Evolutionary conservation across 1,139 yeast genomes (phyloP).

Genomic region (Pichia sp.): DNA sequence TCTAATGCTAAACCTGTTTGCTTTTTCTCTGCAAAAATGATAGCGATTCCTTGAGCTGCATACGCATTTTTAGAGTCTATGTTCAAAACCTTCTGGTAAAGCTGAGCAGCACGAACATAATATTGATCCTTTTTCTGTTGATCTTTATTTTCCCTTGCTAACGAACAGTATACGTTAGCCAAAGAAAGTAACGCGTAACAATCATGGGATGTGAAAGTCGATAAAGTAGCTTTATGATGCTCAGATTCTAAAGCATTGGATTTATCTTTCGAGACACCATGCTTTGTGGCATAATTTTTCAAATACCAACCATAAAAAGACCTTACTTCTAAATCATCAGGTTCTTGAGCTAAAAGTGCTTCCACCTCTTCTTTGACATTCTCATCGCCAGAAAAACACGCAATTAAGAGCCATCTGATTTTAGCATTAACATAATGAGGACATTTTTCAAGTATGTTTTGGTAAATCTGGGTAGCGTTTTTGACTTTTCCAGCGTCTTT

Average conservation of each 20-base stretch:
- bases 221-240: slow-evolving; percentile 80
- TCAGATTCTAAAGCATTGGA: slow-evolving; percentile 60
- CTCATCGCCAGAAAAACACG: slow-evolving; percentile 29
- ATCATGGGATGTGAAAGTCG: slow-evolving; percentile 79
- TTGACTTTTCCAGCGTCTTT: slow-evolving; percentile 30
- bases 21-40: slow-evolving; percentile 82
- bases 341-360: slow-evolving; percentile 44
- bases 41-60: slow-evolving; percentile 98
- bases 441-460: slow-evolving; percentile 44
- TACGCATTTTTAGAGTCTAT: slow-evolving; percentile 81
- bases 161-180: slow-evolving; percentile 77
- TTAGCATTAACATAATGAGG: slow-evolving; percentile 76
- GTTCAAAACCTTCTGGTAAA: slow-evolving; percentile 80
- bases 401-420: slow-evolving; percentile 54
- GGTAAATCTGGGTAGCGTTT: slow-evolving; percentile 48
- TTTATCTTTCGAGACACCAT: slow-evolving; percentile 23
- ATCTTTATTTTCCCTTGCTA: slow-evolving; percentile 74
- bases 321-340: slow-evolving; percentile 70
- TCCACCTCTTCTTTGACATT: slow-evolving; percentile 48
- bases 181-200: slow-evolving; percentile 81
- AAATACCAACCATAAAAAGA: slow-evolving; percentile 92
- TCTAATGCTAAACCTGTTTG: slow-evolving; percentile 73
- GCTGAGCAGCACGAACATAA: slow-evolving; percentile 80
- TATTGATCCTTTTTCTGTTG: slow-evolving; percentile 67
- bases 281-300: slow-evolving; percentile 47